Base-by-base conservation (phyloP, 2,329 filamentous ascomycete genomes). In the Penicillium italicum region DNA sequence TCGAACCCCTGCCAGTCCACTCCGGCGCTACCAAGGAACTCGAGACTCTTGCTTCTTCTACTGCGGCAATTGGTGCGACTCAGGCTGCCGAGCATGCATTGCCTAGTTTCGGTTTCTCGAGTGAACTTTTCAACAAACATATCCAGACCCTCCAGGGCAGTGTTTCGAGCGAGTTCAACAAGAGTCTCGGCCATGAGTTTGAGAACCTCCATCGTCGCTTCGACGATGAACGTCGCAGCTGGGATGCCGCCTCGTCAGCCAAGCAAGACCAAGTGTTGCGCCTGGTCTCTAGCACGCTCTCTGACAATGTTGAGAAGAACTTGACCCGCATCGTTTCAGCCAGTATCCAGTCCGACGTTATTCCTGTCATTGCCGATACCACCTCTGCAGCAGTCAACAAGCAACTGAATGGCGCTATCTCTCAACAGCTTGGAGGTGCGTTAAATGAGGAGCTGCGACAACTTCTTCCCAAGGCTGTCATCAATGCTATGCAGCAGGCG, bases 361-460 rank as follows among this genome's bases (percentile, higher is more conserved):
- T 96, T 50, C 93, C 94, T 11, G 80, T 86, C 31, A 78, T 97
- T 54, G 82, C 85, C 38, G 82, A 86, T 49, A 80, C 86, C 40
- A 85, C 89, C 14, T 80, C 84, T 42, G 83, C 85, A 58, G 82
- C 87, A 5, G 80, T 96, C 28, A 83, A 87, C 52, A 86, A 88
- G 59, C 85, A 90, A 69, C 79, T 97, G 24, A 82, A 84, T 53
- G 80, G 83, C 60, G 85, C 85, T 58, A 76, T 97, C 53, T 82
- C 84, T 61, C 80, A 84, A 46, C 82, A 88, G 50, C 74, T 95
- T 37, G 80, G 84, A n/a, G 80, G 81, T 38, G 78, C 81, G 2
- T 74, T 96, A 41, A 85, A 89, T 54, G 85, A 85, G 62, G 90
- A 96, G 72, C 77, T 96, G 61, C 86, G 88, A 67, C 82, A 81